These are phyloP conservation scores for Diaporthe helianthi DNA, from an alignment of 2,329 filamentous ascomycete species.

Conservation along the genomic window DNA sequence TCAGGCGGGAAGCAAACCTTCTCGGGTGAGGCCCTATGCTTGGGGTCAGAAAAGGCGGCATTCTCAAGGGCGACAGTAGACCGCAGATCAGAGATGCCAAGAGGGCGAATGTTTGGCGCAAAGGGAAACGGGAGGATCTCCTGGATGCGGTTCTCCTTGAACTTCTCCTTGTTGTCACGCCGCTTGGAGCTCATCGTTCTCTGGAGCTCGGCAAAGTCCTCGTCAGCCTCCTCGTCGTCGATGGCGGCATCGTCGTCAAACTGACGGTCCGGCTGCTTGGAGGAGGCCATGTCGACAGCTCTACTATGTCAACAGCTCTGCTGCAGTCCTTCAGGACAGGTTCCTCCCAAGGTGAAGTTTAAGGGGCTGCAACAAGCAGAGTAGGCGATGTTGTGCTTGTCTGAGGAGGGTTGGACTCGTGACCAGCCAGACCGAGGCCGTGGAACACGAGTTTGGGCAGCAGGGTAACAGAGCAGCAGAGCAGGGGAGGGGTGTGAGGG, in stretches of 20 bases:
- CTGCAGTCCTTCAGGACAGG: neutral
- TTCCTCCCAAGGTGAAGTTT: neutral
- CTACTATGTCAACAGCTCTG: constrained; percentile 5
- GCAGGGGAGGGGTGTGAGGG: too few relatives aligned
- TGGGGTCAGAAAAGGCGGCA: constrained; percentile 57
- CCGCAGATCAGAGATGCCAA: constrained; percentile 71
- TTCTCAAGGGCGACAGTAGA: constrained; percentile 64
- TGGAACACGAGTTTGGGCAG: constrained; percentile 11
- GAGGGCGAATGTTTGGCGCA: constrained; percentile 75
- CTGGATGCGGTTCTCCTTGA: constrained; percentile 47
- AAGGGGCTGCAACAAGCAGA: neutral
- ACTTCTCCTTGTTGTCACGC: constrained; percentile 44
- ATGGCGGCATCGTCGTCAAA: constrained; percentile 40
- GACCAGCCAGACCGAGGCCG: constrained; percentile 20
- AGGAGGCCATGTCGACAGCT: constrained; percentile 1
- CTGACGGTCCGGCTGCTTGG: constrained; percentile 7
- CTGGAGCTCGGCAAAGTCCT: constrained; percentile 45
- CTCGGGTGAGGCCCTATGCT: constrained; percentile 58
- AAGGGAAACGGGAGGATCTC: constrained; percentile 64
- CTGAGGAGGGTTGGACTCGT: constrained; percentile 10
- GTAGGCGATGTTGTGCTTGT: neutral
- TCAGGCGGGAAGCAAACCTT: constrained; percentile 53
- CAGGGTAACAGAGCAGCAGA: too few relatives aligned
- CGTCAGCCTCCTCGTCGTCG: constrained; percentile 41
- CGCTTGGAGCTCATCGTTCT: constrained; percentile 50